These are phyloP conservation scores for Alternaria novae-zelandiae DNA, from an alignment of 2,329 filamentous ascomycete species.

Conservation along the genomic window DNA sequence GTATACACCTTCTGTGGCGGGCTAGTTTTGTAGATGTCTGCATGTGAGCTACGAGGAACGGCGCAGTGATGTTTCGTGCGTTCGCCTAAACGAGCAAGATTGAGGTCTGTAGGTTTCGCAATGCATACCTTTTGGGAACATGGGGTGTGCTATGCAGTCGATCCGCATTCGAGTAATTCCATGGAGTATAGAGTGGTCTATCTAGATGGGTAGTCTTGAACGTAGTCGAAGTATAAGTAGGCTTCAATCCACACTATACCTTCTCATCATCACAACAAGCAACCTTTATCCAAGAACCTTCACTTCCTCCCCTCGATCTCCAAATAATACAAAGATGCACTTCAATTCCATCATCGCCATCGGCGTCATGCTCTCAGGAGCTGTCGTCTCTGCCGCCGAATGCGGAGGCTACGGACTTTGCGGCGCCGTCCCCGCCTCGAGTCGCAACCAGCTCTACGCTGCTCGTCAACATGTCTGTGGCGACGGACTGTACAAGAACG, in stretches of 20 bases:
- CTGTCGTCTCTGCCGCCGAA: background rate
- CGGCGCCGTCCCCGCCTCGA: no score
- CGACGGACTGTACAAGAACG: background rate
- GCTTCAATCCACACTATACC: background rate
- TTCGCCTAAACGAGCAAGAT: background rate
- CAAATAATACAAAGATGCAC: background rate
- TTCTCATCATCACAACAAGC: background rate
- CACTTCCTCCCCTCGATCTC: background rate
- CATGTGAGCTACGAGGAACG: background rate
- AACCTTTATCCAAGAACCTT: background rate
- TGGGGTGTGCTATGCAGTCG: background rate
- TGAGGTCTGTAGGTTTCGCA: background rate
- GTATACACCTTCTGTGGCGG: background rate
- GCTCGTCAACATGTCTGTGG: background rate
- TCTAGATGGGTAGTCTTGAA: background rate
- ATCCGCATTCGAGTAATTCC: background rate
- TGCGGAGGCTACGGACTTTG: background rate
- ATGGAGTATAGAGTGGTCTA: background rate
- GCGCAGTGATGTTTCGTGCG: background rate
- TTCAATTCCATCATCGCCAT: background rate
- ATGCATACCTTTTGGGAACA: background rate
- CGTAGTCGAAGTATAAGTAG: background rate
- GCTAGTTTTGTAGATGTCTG: background rate
- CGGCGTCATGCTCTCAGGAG: background rate
- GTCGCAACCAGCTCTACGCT: background rate